Evolutionary conservation across 371 early-diverging fungal genomes (phyloP), one percentile per base, ranked within the genome.

Genomic region (Funneliformis caledonium): DNA sequence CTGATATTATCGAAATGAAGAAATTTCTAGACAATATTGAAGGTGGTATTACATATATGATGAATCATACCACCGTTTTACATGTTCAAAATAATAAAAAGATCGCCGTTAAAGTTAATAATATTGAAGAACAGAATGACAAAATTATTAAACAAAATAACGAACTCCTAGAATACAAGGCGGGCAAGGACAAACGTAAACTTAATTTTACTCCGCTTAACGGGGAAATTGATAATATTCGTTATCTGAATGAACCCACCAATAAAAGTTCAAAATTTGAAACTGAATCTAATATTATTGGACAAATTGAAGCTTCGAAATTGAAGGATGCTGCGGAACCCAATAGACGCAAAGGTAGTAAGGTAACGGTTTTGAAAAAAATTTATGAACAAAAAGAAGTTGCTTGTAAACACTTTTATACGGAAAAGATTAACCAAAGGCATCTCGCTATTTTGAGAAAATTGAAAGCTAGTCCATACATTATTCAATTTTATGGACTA

Each of bases 401-500:
- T 22, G 48, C 48, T 26, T 72, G 72, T 72, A 72, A 72, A 72
- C 11, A 12, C 8, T 12, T 64, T 11, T 64, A 31, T 10, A 64
- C 26, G 33, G 31, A 22, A 6, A 64, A 64, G 14, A 56, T 56
- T 16, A 69, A 9, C 45, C 42, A 69, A 69, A 43, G 16, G 8
- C 45, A 70, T 70, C 45, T 70, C 10, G 43, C 50, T 0, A 78
- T 78, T 22, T 62, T 64, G 68, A 68, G 43, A 56, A 68, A 68
- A 68, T 42, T 78, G 12, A 14, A n/a, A n/a, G 56, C 47, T 42
- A 68, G 52, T 14, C 48, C 12, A 31, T 47, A 72, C 45, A 80
- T 80, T 60, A 43, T 80, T 59, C 50, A 80, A 72, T 80, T 80
- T 72, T 56, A 80, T 72, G 80, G 80, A 5, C 19, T 72, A 59